Conservation (phyloP, 345 rosid species). For the Noccaea bulbosa region DNA sequence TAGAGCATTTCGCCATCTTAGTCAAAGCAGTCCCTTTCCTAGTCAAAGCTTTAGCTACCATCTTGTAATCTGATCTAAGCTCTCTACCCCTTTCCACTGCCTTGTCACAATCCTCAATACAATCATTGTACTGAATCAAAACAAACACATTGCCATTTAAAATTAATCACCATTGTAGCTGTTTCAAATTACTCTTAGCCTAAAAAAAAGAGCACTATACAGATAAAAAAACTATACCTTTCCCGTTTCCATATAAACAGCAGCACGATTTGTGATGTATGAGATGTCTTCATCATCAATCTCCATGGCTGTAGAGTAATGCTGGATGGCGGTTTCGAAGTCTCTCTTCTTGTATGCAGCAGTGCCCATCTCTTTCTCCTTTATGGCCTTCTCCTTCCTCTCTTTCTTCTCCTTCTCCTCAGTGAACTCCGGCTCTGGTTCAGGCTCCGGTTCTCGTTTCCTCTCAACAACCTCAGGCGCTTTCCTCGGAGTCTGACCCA, state of each 20-base stretch:
- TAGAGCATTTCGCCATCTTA: slow-evolving; percentile 73
- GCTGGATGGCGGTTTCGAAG: slow-evolving; percentile 75
- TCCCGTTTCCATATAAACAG: slow-evolving; percentile 87
- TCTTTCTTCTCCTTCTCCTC: slow-evolving; percentile 44
- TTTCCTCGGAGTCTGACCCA: slow-evolving; percentile 28
- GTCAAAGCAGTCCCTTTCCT: slow-evolving; percentile 91
- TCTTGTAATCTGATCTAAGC: slow-evolving; percentile 84
- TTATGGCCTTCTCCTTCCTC: slow-evolving; percentile 45
- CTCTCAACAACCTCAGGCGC: slow-evolving; percentile 36
- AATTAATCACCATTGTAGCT: slow-evolving; percentile 1
- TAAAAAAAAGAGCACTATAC: slow-evolving; percentile 6
- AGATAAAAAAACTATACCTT: slow-evolving; percentile 51
- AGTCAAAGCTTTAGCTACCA: slow-evolving; percentile 92
- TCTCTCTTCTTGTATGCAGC: slow-evolving; percentile 85
- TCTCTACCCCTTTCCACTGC: slow-evolving; percentile 96
- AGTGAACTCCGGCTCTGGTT: slow-evolving; percentile 42
- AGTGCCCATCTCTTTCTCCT: slow-evolving; percentile 82
- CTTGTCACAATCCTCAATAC: slow-evolving; percentile 87
- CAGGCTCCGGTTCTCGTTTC: slow-evolving; percentile 42
- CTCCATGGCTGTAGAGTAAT: slow-evolving; percentile 77
- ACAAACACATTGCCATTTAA: slow-evolving; percentile 3
- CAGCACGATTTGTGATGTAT: slow-evolving; percentile 83
- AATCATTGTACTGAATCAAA: slow-evolving; percentile 67
- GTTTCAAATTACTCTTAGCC: neutral
- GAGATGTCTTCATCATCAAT: slow-evolving; percentile 85